These are phyloP conservation scores for Alternaria arborescens DNA, from an alignment of 2,329 filamentous ascomycete genomes.

Conservation along the genomic window DNA sequence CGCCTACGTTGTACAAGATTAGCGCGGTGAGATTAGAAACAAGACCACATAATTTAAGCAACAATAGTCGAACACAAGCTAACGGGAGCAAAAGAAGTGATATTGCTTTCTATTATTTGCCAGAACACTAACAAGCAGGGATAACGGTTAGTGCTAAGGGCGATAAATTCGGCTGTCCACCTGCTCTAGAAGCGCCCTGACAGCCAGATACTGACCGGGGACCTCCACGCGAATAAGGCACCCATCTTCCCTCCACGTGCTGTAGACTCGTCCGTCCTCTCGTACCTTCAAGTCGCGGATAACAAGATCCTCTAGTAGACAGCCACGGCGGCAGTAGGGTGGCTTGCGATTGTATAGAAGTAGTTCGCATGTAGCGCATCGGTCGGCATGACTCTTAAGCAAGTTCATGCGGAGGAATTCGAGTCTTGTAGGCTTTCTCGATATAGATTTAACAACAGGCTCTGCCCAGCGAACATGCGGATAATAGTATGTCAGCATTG, in stretches of 20 bases:
- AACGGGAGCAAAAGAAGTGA: neutral
- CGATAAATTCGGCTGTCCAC: neutral
- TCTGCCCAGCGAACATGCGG: neutral
- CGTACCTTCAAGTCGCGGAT: neutral
- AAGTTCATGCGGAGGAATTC: conserved; percentile 1
- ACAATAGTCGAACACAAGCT: neutral
- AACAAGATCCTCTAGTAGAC: neutral
- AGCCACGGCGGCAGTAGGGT: neutral
- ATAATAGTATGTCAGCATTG: neutral
- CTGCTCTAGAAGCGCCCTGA: neutral
- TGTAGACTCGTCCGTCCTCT: neutral
- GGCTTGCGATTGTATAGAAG: neutral
- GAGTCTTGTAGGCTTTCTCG: conserved; percentile 2
- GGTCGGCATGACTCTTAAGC: neutral
- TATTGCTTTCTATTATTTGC: too few species aligned
- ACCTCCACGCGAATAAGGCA: neutral
- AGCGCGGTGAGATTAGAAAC: neutral
- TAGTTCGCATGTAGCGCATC: neutral
- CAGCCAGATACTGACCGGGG: neutral
- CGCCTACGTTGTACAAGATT: neutral
- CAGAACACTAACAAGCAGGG: neutral
- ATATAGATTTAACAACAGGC: neutral
- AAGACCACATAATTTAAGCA: neutral
- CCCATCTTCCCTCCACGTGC: neutral
- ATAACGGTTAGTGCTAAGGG: neutral